Base-by-base conservation (phyloP, 2,329 filamentous ascomycete genomes). In the Cercospora sp. region DNA sequence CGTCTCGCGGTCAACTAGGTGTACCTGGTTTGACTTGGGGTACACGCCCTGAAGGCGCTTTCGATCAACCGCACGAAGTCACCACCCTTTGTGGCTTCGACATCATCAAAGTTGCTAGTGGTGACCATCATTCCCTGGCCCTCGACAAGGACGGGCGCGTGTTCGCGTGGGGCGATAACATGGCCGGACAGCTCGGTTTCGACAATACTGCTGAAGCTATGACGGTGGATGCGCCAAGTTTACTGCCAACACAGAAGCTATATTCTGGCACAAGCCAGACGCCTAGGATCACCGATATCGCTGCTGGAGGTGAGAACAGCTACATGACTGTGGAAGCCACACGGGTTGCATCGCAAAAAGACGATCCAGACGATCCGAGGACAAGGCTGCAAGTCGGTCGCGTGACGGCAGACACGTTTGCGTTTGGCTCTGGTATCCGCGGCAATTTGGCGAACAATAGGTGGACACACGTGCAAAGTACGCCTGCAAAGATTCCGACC, bases 81-180 rank as follows among this genome's bases (percentile, higher is more conserved):
- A 84, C 83, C 1, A 88, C 86, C 0, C 83, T 97, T 2, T 87
- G 87, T 65, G 91, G 89, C 5, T 90, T 90, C 71, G 86, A 91
- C 4, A 88, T 95, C 57, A 80, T 83, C 5, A 86, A 91, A 72
- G 90, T 98, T 67, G 94, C 94, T 1, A 83, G 92, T 1, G 95
- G 95, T 26, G 93, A 97, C 76, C 89, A 90, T 72, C 95, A 99
- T 80, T 97, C 93, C 3, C 82, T 96, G 1, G 91, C 89, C 0
- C 84, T 93, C 16, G 92, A 94, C 76, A 87, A 87, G 68, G 84
- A 90, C 63, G 94, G 94, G 16, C 87, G 89, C 16, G 86, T 95
- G 16, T 97, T 95, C 79, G 85, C 89, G 6, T 98, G 97, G 81
- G 95, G 95, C 42, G 94, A 98, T 79, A 98, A 98, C 80, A 89